phyloP scores from a whole-genome alignment of 2,329 filamentous ascomycete species.

The Simplicillium sp. region DNA sequence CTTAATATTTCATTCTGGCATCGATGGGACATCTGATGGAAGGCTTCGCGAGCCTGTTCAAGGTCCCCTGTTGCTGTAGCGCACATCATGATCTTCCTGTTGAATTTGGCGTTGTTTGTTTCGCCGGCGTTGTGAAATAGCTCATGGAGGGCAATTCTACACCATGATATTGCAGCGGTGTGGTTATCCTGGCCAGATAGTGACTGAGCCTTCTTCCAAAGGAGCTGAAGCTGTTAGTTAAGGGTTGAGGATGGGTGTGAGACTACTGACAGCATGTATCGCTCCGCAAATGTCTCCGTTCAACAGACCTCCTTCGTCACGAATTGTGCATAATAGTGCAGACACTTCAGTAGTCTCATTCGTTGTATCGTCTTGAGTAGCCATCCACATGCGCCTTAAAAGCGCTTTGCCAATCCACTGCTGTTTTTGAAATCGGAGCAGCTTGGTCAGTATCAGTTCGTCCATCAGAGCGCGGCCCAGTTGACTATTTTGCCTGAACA shows the following conservation, averaged over 20 bases:
- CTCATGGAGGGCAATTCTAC: slow-evolving; percentile 54
- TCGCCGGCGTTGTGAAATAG: slow-evolving; percentile 58
- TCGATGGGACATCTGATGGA: slow-evolving; percentile 47
- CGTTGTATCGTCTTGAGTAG: too few relatives aligned
- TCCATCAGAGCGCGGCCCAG: slow-evolving; percentile 46
- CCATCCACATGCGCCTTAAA: background rate
- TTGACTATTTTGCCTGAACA: slow-evolving; percentile 44
- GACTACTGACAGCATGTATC: background rate
- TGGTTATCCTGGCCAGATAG: slow-evolving; percentile 11
- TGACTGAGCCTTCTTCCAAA: slow-evolving; percentile 68
- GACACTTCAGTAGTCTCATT: too few relatives aligned
- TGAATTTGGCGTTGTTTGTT: slow-evolving; percentile 56
- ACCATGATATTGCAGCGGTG: slow-evolving; percentile 51
- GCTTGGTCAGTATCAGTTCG: slow-evolving; percentile 49
- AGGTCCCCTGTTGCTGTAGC: slow-evolving; percentile 38
- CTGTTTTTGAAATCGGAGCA: background rate
- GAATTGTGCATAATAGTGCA: background rate
- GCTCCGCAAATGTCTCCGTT: background rate
- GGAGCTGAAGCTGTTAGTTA: slow-evolving; percentile 39
- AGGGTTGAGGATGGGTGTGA: slow-evolving; percentile 1
- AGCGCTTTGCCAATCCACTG: background rate
- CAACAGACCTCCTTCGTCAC: background rate
- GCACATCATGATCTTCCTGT: slow-evolving; percentile 65
- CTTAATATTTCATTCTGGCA: slow-evolving; percentile 55
- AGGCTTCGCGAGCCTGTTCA: slow-evolving; percentile 23